Base-by-base conservation (phyloP, 805 yeast genomes). In the Candida sanyiensis region DNA sequence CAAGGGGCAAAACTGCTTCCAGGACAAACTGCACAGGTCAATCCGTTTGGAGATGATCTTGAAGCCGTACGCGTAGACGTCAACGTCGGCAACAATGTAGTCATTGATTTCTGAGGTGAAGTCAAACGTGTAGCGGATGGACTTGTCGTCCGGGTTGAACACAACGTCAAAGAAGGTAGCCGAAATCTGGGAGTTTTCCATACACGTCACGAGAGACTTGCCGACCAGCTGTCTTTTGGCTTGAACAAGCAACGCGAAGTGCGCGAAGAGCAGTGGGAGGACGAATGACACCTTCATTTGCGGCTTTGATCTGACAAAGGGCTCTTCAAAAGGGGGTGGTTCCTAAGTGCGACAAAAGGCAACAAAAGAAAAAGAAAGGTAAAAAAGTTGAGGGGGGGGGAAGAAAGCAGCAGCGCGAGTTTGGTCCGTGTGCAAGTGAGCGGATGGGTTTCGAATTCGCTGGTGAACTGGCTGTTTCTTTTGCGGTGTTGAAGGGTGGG, bases 1-100 rank as follows among this genome's bases (percentile, higher is more conserved):
- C 24, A 89, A 59, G 1, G 96, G 96, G 62, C 97, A 89, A 57
- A 89, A 84, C 64, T 89, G 95, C 55, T 82, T 83, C 83, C 94
- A 80, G 37, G 75, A 61, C 28, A 66, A 40, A 5, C 50, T 33
- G 65, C 97, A 89, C 43, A 86, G 64, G 54, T 86, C 73, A 36
- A 88, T 58, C 1, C 57, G 52, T 50, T 70, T 65, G 6, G 70
- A 60, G 47, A 87, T 79, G 54, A 86, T 72, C 42, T 67, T 62
- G 63, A 88, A 81, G 0, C 97, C 97, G 57, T 87, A 89, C 4
- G 96, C 96, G 54, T 77, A 86, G 11, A 88, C 84, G 32, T 73
- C 76, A 18, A 85, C 67, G 37, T 75, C 74, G 3, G 95, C 96
- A 26, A 57, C 57, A 46, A 89, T 75, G 49, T 79, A 69, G 21